Conservation (phyloP, 2,329 filamentous ascomycete genomes). For the Aspergillus carbonarius region DNA sequence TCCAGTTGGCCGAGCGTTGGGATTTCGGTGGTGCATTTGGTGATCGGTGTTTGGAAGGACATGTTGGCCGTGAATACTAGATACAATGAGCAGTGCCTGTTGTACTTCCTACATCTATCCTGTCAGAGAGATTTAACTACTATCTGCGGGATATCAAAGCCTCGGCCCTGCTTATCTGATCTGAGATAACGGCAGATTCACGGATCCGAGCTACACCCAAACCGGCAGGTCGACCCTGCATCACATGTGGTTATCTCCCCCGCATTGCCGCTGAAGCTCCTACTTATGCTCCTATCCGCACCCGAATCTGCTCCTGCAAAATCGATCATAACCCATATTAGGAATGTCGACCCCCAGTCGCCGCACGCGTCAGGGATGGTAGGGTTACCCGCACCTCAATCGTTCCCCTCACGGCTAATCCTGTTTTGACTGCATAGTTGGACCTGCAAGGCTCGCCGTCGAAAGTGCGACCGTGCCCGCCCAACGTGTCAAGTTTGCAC, state of each 20-base stretch:
- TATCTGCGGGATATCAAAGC: not conserved
- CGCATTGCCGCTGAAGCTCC: not conserved
- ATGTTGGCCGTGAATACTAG: slow-evolving; percentile 2
- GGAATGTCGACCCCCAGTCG: slow-evolving; percentile 29
- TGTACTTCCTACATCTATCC: not conserved
- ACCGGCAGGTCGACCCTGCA: slow-evolving; percentile 18
- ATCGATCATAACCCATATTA: not conserved
- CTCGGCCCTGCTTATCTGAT: not conserved
- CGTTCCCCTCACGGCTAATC: not conserved
- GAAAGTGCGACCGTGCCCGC: slow-evolving; percentile 29
- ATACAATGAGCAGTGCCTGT: not conserved
- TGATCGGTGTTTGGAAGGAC: slow-evolving; percentile 21
- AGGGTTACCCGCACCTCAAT: not conserved
- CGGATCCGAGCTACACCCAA: slow-evolving; percentile 10
- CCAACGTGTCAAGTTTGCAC: slow-evolving; percentile 26
- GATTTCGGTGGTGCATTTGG: slow-evolving; percentile 18
- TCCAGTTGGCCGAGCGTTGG: slow-evolving; percentile 21
- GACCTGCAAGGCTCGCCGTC: slow-evolving; percentile 31
- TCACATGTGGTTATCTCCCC: not conserved
- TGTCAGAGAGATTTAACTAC: not conserved
- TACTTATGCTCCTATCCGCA: not conserved
- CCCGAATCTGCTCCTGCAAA: not conserved
- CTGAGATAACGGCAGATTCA: not conserved
- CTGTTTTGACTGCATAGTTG: slow-evolving; percentile 10
- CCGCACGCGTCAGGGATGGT: slow-evolving; percentile 28